A percentile compares a stretch with the other conserved stretches of the same genome.
phyloP scores from a whole-genome alignment of 1,284 basidiomycete genomes.

The Ganoderma sinense region DNA sequence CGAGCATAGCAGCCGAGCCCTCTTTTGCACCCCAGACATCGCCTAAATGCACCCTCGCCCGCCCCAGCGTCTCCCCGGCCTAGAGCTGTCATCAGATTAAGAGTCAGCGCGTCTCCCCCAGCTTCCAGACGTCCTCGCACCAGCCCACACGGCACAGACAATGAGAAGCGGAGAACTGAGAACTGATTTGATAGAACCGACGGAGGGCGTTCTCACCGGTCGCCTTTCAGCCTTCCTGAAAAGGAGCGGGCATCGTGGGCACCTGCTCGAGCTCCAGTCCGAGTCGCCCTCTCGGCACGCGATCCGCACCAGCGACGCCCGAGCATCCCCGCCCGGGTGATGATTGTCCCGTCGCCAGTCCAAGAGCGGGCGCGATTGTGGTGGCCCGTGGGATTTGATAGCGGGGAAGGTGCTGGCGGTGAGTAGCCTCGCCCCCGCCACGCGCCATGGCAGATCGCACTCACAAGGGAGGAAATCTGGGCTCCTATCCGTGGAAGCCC shows the following conservation, averaged over 20 bases:
- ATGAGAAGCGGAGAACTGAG: constrained; percentile 5
- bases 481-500: constrained; percentile 22
- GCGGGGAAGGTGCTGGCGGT: constrained; percentile 25
- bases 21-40: constrained; percentile 26
- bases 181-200: no score
- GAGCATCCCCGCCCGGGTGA: constrained; percentile 10
- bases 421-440: constrained; percentile 33
- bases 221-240: constrained; percentile 36
- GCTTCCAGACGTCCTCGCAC: background rate
- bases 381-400: constrained; percentile 15
- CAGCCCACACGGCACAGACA: constrained; percentile 1
- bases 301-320: constrained; percentile 17
- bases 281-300: constrained; percentile 19
- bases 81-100: constrained; percentile 1
- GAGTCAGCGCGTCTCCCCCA: background rate
- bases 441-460: constrained; percentile 31
- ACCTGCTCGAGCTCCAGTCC: constrained; percentile 20
- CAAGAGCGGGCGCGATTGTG: constrained; percentile 3
- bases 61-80: background rate
- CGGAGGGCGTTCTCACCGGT: constrained; percentile 27
- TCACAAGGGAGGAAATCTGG: constrained; percentile 32
- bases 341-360: constrained; percentile 6
- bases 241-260: constrained; percentile 27
- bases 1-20: constrained; percentile 18
- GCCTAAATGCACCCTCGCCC: background rate